These are phyloP conservation scores for Calonectria crousiana DNA, from an alignment of 2,329 filamentous ascomycete species.

Conservation along the genomic window DNA sequence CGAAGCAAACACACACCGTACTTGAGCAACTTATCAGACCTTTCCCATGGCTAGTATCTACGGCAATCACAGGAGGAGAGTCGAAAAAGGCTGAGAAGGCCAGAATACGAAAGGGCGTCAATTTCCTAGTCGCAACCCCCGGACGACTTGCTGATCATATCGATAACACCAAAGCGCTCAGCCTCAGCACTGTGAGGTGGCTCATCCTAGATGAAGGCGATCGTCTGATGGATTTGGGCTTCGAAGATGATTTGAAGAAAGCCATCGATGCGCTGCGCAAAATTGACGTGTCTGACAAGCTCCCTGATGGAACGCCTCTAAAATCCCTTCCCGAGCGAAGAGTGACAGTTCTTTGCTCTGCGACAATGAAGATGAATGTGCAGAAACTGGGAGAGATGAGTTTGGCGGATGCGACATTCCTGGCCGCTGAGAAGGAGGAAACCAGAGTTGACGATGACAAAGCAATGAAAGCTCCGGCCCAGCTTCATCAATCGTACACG, in stretches of 20 bases:
- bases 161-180: conserved; percentile 89
- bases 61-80: conserved; percentile 80
- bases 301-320: conserved; percentile 68
- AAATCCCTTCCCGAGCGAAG: conserved; percentile 79
- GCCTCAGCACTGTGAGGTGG: conserved; percentile 92
- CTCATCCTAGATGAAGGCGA: conserved; percentile 96
- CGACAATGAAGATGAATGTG: conserved; percentile 98
- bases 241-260: conserved; percentile 91
- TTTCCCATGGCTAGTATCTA: conserved; percentile 93
- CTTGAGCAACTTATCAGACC: conserved; percentile 88
- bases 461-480: conserved; percentile 86
- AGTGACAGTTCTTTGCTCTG: conserved; percentile 92
- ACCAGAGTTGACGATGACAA: conserved; percentile 59
- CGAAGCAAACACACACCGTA: conserved; percentile 91
- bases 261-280: conserved; percentile 85
- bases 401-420: conserved; percentile 90
- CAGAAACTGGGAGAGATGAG: conserved; percentile 95
- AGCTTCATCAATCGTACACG: conserved; percentile 92
- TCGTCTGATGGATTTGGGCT: conserved; percentile 97
- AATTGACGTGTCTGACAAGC: conserved; percentile 69
- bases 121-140: conserved; percentile 95
- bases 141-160: conserved; percentile 92
- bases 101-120: conserved; percentile 91
- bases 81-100: conserved; percentile 88
- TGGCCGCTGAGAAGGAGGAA: conserved; percentile 74